Conservation (phyloP, 2,329 filamentous ascomycete species). For the Cladorrhinum sp. region DNA sequence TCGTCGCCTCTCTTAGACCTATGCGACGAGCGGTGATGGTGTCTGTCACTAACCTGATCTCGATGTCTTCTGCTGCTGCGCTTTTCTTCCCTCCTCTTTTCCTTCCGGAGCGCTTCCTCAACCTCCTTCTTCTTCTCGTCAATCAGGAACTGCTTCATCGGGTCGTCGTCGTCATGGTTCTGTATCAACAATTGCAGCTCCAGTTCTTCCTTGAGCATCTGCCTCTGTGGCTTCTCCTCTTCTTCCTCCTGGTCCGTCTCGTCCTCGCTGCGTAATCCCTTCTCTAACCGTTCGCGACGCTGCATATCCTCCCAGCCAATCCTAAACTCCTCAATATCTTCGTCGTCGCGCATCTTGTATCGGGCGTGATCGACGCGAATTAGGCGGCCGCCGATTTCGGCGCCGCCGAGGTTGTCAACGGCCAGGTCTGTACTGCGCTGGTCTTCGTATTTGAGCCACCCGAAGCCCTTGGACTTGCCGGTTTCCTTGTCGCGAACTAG, state of each 20-base stretch:
- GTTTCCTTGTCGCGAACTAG: slow-evolving; percentile 93
- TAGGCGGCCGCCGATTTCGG: slow-evolving; percentile 74
- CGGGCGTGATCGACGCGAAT: slow-evolving; percentile 88
- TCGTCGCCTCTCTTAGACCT: slow-evolving; percentile 25
- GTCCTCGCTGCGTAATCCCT: slow-evolving; percentile 39
- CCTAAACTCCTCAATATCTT: slow-evolving; percentile 58
- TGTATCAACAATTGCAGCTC: slow-evolving; percentile 73
- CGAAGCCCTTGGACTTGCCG: slow-evolving; percentile 90
- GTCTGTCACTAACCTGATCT: slow-evolving; percentile 23
- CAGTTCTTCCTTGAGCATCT: slow-evolving; percentile 73
- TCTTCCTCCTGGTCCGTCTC: slow-evolving; percentile 43
- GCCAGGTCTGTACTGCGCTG: slow-evolving; percentile 93
- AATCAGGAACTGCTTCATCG: slow-evolving; percentile 90
- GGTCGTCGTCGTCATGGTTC: slow-evolving; percentile 91
- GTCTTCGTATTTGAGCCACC: slow-evolving; percentile 97
- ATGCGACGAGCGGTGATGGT: slow-evolving; percentile 24
- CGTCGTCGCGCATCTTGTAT: slow-evolving; percentile 84
- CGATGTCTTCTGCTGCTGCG: slow-evolving; percentile 44
- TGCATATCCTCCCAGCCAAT: slow-evolving; percentile 60
- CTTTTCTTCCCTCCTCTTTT: slow-evolving; percentile 48
- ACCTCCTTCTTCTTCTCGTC: slow-evolving; percentile 90
- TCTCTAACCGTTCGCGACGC: slow-evolving; percentile 46
- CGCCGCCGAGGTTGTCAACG: slow-evolving; percentile 91
- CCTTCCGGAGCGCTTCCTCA: slow-evolving; percentile 61
- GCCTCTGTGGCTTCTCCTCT: slow-evolving; percentile 45